A percentile compares a stretch with the other conserved stretches of the same genome.
These are phyloP conservation scores for Alternaria arbusti DNA, from an alignment of 2,329 filamentous ascomycete genomes.

Conservation along the genomic window DNA sequence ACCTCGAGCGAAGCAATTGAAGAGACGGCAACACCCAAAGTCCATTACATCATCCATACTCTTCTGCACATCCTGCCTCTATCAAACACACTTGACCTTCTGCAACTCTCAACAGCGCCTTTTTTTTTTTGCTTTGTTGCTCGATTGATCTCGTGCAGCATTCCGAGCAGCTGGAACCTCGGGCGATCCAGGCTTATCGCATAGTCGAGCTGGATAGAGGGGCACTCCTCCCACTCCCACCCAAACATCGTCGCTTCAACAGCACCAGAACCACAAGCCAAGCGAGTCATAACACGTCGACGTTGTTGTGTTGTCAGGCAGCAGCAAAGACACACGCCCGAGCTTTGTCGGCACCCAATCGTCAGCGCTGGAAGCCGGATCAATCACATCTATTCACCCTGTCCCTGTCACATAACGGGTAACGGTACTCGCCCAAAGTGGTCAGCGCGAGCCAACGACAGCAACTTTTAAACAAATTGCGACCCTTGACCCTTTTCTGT, in stretches of 20 bases:
- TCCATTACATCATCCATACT: conserved; percentile 11
- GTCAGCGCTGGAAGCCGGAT: conserved; percentile 29
- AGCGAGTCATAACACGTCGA: conserved; percentile 15
- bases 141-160: conserved; percentile 15
- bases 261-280: conserved; percentile 11
- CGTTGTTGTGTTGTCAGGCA: conserved; percentile 40
- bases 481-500: conserved; percentile 27
- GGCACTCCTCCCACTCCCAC: conserved; percentile 21
- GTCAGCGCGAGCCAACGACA: conserved; percentile 29
- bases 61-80: not conserved
- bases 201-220: conserved; percentile 26
- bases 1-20: conserved; percentile 18
- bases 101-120: not conserved
- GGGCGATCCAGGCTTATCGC: conserved; percentile 46
- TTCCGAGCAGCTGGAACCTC: conserved; percentile 36
- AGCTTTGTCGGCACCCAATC: conserved; percentile 39
- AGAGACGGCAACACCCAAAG: conserved; percentile 10
- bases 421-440: conserved; percentile 30
- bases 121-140: conserved; percentile 6
- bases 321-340: conserved; percentile 30
- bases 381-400: conserved; percentile 31
- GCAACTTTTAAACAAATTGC: conserved; percentile 26
- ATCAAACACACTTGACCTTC: not conserved
- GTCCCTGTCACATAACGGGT: conserved; percentile 32
- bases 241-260: conserved; percentile 10